These are phyloP conservation scores for Daldinia sp. DNA, from an alignment of 2,329 filamentous ascomycete species.

Conservation along the genomic window DNA sequence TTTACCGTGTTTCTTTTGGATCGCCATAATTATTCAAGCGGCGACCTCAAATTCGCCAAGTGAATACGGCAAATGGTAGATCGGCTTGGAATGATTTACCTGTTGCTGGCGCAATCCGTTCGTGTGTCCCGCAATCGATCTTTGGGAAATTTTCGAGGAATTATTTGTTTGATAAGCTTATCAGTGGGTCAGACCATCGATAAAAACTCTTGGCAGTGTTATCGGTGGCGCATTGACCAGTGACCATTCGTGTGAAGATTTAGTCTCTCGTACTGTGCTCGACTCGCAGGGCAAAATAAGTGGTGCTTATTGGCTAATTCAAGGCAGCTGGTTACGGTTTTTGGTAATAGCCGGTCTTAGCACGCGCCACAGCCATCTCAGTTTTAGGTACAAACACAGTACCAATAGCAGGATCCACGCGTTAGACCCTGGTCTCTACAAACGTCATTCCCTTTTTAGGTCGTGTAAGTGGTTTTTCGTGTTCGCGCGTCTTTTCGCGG, in stretches of 20 bases:
- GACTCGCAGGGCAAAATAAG: neutral
- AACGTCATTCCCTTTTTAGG: slow-evolving; percentile 37
- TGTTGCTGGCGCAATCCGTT: slow-evolving; percentile 17
- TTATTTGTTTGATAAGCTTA: slow-evolving; percentile 38
- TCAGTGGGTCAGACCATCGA: slow-evolving; percentile 18
- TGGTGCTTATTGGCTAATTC: slow-evolving; percentile 27
- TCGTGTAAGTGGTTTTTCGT: slow-evolving; percentile 43
- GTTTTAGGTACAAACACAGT: slow-evolving; percentile 29
- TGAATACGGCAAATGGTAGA: slow-evolving; percentile 7
- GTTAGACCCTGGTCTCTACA: slow-evolving; percentile 13
- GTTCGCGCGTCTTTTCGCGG: slow-evolving; percentile 43
- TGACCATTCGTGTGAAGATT: neutral
- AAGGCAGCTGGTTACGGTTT: slow-evolving; percentile 23
- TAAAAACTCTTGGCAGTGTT: slow-evolving; percentile 17
- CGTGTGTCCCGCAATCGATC: slow-evolving; percentile 32
- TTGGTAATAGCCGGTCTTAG: slow-evolving; percentile 17
- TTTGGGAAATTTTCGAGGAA: slow-evolving; percentile 40
- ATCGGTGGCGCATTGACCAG: slow-evolving; percentile 10
- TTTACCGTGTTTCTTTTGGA: slow-evolving; percentile 99
- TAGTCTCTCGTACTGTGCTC: slow-evolving; percentile 13
- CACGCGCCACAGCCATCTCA: slow-evolving; percentile 13
- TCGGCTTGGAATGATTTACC: slow-evolving; percentile 17
- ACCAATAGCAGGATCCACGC: slow-evolving; percentile 13
- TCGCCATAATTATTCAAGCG: slow-evolving; percentile 75
- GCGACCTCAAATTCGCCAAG: slow-evolving; percentile 5